Conservation (phyloP, 495 filamentous ascomycete species). For the Penicillium cosmopolitanum region DNA sequence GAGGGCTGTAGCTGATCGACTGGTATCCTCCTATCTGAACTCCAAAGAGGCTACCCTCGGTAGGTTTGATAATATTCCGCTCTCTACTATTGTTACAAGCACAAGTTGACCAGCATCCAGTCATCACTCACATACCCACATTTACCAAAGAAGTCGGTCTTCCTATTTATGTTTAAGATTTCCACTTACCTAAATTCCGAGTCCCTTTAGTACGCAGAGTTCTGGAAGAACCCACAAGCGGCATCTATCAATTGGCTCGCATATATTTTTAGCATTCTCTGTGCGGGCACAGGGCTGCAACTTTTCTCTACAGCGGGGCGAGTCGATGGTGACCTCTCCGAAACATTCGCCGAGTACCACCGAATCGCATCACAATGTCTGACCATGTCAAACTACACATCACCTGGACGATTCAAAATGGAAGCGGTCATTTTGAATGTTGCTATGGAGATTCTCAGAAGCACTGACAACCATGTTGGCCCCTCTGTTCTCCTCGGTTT, state of each 20-base stretch:
- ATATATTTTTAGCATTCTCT: slow-evolving; percentile 22
- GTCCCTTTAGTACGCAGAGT: slow-evolving; percentile 24
- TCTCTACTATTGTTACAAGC: background rate
- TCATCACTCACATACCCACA: slow-evolving; percentile 42
- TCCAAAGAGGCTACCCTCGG: slow-evolving; percentile 37
- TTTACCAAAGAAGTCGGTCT: slow-evolving; percentile 32
- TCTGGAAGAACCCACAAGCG: slow-evolving; percentile 24
- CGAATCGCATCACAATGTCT: slow-evolving; percentile 32
- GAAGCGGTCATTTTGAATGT: slow-evolving; percentile 34
- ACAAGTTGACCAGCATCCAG: slow-evolving; percentile 14
- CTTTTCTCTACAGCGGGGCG: slow-evolving; percentile 21
- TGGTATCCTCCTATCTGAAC: slow-evolving; percentile 41
- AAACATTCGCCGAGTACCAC: slow-evolving; percentile 22
- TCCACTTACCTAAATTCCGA: background rate
- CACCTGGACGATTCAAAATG: slow-evolving; percentile 29
- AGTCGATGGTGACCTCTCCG: slow-evolving; percentile 19
- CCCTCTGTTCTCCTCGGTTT: slow-evolving; percentile 28
- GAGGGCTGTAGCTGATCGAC: slow-evolving; percentile 32
- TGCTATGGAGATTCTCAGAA: slow-evolving; percentile 27
- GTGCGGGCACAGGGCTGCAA: slow-evolving; percentile 17
- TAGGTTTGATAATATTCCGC: slow-evolving; percentile 4
- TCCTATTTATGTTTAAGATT: background rate
- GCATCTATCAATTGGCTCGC: slow-evolving; percentile 20
- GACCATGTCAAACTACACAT: slow-evolving; percentile 27
- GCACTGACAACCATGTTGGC: slow-evolving; percentile 27